Conservation (phyloP, 108 stramenopile species). For the Nitzschia sp. region DNA sequence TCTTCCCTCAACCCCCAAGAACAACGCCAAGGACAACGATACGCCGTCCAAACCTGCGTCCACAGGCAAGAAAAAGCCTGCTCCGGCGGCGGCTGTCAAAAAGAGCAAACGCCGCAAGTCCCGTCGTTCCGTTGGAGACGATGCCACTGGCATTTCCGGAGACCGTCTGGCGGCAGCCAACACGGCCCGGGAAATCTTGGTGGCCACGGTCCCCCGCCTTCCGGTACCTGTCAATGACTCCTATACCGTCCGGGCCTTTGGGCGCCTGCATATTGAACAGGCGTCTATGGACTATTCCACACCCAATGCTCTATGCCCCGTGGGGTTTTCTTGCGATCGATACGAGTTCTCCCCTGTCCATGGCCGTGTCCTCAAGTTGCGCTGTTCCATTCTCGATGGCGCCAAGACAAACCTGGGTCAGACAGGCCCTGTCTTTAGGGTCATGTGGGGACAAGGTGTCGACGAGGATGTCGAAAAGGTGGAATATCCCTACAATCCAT, state of each 20-base stretch:
- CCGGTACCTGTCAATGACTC: conserved; percentile 53
- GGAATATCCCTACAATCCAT: conserved; percentile 62
- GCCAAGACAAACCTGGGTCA: conserved; percentile 22
- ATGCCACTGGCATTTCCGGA: conserved; percentile 32
- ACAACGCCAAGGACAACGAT: conserved; percentile 9
- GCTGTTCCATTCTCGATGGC: conserved; percentile 82
- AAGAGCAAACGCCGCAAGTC: conserved; percentile 35
- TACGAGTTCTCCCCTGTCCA: conserved; percentile 79
- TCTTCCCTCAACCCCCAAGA: conserved; percentile 8
- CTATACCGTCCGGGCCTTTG: conserved; percentile 67
- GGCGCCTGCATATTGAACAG: conserved; percentile 48
- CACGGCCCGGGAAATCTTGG: conserved; percentile 52
- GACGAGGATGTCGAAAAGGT: conserved; percentile 57
- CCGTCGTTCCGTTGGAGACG: conserved; percentile 15
- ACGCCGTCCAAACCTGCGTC: conserved; percentile 19
- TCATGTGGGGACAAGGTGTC: conserved; percentile 85
- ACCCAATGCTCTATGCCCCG: conserved; percentile 58
- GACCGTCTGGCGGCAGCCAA: conserved; percentile 56
- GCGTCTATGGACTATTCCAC: conserved; percentile 45
- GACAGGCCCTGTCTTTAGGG: conserved; percentile 76
- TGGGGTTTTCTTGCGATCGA: conserved; percentile 84
- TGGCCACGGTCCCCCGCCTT: conserved; percentile 48
- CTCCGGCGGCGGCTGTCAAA: conserved; percentile 23
- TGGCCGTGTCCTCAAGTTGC: conserved; percentile 70
- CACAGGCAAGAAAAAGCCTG: conserved; percentile 32